Base-by-base conservation (phyloP, 805 yeast species). In the Metschnikowia orientalis region DNA sequence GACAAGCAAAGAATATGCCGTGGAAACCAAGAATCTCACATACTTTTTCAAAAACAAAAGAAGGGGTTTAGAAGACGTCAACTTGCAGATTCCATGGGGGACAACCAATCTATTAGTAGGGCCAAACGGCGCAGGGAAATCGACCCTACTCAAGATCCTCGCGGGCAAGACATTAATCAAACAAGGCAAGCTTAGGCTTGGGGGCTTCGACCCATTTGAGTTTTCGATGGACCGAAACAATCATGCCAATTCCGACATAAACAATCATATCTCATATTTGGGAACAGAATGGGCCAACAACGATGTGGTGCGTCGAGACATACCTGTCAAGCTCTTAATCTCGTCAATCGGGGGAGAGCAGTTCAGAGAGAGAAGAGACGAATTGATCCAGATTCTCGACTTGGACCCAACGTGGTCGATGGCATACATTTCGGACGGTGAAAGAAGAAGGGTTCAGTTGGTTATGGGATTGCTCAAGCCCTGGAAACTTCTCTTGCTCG, bases 231-330 rank as follows among this genome's bases (percentile, higher is more conserved):
- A 71, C 35, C 57, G 75, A 5, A 69, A 69, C 40, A 63, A 51
- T 30, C 61, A 58, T 30, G 60, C 56, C 35, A 67, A 66, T 36
- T 54, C 68, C 12, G 71, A 66, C 41, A 64, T 73, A 30, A 66
- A 72, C 35, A 58, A 57, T 37, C 67, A 67, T 30, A 75, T 78
- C 17, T 84, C 95, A 0, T 90, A 90, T 53, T 62, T 92, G 26
- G 98, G 98, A 3, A 92, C 97, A 0, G 98, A 92, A 53, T 92
- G 98, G 98, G 95, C 95, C 5, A 75, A 83, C 35, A 92, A 88
- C 59, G 84, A 86, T 12, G 79, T 89, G 31, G 92, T 90, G 6
- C 79, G 89, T 49, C 69, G 96, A 41, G 98, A 92, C 56, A 85
- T 92, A 34, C 88, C 95, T 0, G 97, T 92, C 7, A 69, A 79